These are phyloP conservation scores for Fagopyrum tataricum DNA, from an alignment of 148 eudicot species.

Conservation along the genomic window DNA sequence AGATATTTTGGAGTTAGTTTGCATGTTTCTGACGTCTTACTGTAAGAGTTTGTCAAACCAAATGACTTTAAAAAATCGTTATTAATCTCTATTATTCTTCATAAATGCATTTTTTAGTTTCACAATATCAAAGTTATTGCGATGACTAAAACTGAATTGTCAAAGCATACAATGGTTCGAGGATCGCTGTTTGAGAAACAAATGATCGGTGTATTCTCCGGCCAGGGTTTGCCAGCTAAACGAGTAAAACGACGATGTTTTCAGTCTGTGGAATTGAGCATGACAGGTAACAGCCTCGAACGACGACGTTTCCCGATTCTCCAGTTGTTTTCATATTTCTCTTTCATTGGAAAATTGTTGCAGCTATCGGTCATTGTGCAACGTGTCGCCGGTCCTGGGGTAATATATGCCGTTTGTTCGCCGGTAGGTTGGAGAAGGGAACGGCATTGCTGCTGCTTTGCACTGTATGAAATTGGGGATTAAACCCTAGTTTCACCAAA, in stretches of 20 bases:
- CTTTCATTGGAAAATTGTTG: neutral
- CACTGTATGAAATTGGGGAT: constrained; percentile 95
- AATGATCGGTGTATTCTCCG: constrained; percentile 53
- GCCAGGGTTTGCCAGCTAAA: constrained; percentile 54
- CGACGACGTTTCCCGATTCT: neutral
- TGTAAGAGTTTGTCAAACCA: no score
- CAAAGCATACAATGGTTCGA: no score
- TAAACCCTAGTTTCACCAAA: constrained; percentile 80
- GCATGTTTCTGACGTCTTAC: no score
- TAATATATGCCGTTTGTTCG: constrained; percentile 60
- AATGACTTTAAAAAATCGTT: no score
- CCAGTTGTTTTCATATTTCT: neutral
- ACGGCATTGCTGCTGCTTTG: constrained; percentile 37
- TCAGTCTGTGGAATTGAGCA: constrained; percentile 47
- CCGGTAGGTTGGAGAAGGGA: constrained; percentile 39
- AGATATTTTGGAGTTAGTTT: no score
- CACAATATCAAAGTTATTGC: no score
- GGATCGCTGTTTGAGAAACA: no score
- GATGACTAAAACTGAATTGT: no score
- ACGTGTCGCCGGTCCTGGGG: constrained; percentile 56
- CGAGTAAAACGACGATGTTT: constrained; percentile 27
- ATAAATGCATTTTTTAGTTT: no score
- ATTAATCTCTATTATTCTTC: no score
- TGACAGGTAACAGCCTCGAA: constrained; percentile 40
- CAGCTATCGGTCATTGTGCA: constrained; percentile 63